Evolutionary conservation across 2,329 filamentous ascomycete species (phyloP), one percentile per base, ranked within the genome.

Genomic region (Fusarium napiforme): DNA sequence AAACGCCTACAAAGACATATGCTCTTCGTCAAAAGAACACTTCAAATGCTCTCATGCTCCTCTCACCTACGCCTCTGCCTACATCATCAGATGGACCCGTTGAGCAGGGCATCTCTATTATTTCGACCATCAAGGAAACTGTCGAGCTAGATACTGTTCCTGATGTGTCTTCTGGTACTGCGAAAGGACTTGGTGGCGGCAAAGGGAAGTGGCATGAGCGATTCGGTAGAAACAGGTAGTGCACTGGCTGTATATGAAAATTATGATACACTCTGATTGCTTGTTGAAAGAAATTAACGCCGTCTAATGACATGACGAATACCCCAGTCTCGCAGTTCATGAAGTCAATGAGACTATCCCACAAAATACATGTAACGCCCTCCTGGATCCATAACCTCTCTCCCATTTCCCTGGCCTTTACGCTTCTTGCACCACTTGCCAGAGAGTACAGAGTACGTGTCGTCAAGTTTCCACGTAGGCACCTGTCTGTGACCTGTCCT

Each of bases 1-100:
- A 83, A 74, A 85, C 86, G 2, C 85, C 84, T 7, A 80, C 83
- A 60, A 87, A 85, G 74, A 87, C 85, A 21, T 92, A 90, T 81
- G 85, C 85, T 10, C 84, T 92, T 52, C 88, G 88, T 36, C 90
- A 92, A 77, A 92, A 92, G 79, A 92, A 91, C 79, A 91, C 90
- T 0, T 92, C 90, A 50, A 92, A 92, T 77, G 87, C 88, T n/a
- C 84, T 92, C 52, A 87, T 91, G 75, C 79, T 92, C 7, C 82
- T 92, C 37, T 78, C 52, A 23, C 66, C 18, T 18, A 64, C 57
- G 18, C 50, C 75, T 9, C 43, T 34, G 28, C 39, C 62, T 37
- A 4, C 10, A 14, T 36, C 62, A 21, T 56, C 55, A 5, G 69
- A 64, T 32, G 61, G 65, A 21, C 69, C 50, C 12, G 26, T 81